Conservation (phyloP, 2,329 filamentous ascomycete species). For the Botryotinia globosa region DNA sequence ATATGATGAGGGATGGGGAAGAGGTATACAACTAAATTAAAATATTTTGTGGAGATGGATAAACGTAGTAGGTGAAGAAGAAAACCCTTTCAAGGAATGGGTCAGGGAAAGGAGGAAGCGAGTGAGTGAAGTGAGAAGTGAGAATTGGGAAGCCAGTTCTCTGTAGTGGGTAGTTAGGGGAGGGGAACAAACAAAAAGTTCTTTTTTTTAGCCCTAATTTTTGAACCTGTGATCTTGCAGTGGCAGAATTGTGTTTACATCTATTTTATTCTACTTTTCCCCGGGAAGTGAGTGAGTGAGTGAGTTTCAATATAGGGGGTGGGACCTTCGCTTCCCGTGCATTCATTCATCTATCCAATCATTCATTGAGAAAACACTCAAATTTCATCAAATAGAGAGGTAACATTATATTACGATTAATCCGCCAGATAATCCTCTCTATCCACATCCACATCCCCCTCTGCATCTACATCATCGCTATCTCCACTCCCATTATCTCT, state of each 20-base stretch:
- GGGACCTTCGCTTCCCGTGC: too few relatives aligned
- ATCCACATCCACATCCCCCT: slow-evolving; percentile 1
- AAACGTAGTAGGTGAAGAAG: background rate
- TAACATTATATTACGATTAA: background rate
- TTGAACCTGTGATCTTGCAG: background rate
- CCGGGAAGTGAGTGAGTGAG: too few relatives aligned
- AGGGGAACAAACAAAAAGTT: background rate
- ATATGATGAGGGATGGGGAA: background rate
- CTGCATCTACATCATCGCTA: background rate
- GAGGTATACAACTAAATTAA: background rate
- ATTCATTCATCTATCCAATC: too few relatives aligned
- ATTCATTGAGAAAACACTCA: too few relatives aligned
- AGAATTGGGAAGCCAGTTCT: background rate
- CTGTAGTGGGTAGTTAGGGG: background rate
- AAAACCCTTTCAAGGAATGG: background rate
- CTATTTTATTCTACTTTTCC: too few relatives aligned
- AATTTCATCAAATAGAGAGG: background rate
- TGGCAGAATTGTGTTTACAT: too few relatives aligned
- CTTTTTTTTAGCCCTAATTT: background rate
- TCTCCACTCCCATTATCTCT: background rate
- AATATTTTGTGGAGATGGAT: background rate
- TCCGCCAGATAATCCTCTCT: slow-evolving; percentile 11
- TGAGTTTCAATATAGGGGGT: background rate
- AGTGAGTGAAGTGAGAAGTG: background rate
- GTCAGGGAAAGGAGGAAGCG: background rate